Conservation (phyloP, 2,329 filamentous ascomycete species). For the Tolypocladium ophioglossoides region DNA sequence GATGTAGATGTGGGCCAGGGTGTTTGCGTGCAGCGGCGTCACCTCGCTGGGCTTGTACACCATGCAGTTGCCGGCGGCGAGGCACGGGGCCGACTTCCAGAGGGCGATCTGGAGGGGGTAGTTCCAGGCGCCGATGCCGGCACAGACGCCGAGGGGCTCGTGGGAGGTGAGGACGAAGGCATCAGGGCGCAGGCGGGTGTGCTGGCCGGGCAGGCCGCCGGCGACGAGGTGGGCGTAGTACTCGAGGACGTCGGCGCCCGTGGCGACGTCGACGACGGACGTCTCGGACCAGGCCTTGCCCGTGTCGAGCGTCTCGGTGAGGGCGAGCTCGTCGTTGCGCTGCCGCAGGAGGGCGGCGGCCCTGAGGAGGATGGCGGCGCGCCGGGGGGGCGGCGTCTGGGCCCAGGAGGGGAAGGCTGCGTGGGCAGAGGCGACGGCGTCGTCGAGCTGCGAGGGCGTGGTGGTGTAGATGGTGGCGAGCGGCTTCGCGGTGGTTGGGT, state of each 20-base stretch:
- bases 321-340: slow-evolving; percentile 70
- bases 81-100: slow-evolving; percentile 80
- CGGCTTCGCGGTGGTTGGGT: slow-evolving; percentile 60
- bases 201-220: slow-evolving; percentile 72
- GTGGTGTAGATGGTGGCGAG: slow-evolving; percentile 65
- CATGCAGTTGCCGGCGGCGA: slow-evolving; percentile 83
- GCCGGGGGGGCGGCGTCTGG: slow-evolving; percentile 59
- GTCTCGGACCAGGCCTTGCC: slow-evolving; percentile 83
- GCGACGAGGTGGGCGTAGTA: slow-evolving; percentile 76
- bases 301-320: slow-evolving; percentile 73
- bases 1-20: slow-evolving; percentile 64
- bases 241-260: slow-evolving; percentile 75
- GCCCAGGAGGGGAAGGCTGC: slow-evolving; percentile 70
- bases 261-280: slow-evolving; percentile 70
- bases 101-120: slow-evolving; percentile 85
- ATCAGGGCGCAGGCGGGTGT: slow-evolving; percentile 60
- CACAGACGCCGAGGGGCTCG: slow-evolving; percentile 73
- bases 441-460: slow-evolving; percentile 55
- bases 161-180: slow-evolving; percentile 79
- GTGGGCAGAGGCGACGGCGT: slow-evolving; percentile 60
- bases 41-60: slow-evolving; percentile 86
- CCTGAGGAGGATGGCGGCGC: slow-evolving; percentile 66
- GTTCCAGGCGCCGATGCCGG: slow-evolving; percentile 84
- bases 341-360: slow-evolving; percentile 64
- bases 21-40: slow-evolving; percentile 71